Conservation (phyloP, 2,329 filamentous ascomycete genomes). For the Aspergillus ochraceoroseus region DNA sequence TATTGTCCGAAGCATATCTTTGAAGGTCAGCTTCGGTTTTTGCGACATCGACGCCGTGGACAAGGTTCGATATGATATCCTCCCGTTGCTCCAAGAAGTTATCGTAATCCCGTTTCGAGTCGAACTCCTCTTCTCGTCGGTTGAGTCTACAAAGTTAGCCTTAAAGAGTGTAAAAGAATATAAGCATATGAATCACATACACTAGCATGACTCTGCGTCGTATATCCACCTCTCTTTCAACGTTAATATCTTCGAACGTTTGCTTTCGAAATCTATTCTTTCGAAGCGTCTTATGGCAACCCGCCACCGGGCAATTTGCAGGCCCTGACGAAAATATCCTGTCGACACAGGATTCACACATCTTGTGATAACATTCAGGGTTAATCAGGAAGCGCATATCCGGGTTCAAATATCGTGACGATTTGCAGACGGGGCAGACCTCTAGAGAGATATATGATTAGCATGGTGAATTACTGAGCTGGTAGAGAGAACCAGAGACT, state of each 20-base stretch:
- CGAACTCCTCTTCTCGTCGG: conserved; percentile 84
- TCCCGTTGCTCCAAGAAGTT: conserved; percentile 93
- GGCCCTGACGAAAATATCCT: conserved; percentile 90
- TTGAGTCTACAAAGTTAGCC: conserved; percentile 64
- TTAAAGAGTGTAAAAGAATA: not conserved
- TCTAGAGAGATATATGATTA: conserved; percentile 47
- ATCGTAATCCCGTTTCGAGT: conserved; percentile 76
- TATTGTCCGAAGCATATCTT: conserved; percentile 69
- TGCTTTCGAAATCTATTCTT: conserved; percentile 78
- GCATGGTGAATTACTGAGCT: not conserved
- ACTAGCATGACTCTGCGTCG: conserved; percentile 66
- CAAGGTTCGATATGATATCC: conserved; percentile 80
- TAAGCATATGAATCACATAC: conserved; percentile 33
- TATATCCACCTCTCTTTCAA: conserved; percentile 93
- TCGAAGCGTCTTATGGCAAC: conserved; percentile 79
- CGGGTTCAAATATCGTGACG: conserved; percentile 87
- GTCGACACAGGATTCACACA: conserved; percentile 95
- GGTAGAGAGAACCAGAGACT: conserved; percentile 4
- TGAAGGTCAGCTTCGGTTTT: conserved; percentile 57
- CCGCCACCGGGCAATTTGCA: conserved; percentile 84
- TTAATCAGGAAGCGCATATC: conserved; percentile 95
- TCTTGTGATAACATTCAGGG: conserved; percentile 97
- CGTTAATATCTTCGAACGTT: conserved; percentile 80
- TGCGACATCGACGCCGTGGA: conserved; percentile 65
- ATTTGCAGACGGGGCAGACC: conserved; percentile 96